Evolutionary conservation across 257 asterid genomes (phyloP), one percentile per base, ranked within the genome.

Genomic region (Misopates orontium): DNA sequence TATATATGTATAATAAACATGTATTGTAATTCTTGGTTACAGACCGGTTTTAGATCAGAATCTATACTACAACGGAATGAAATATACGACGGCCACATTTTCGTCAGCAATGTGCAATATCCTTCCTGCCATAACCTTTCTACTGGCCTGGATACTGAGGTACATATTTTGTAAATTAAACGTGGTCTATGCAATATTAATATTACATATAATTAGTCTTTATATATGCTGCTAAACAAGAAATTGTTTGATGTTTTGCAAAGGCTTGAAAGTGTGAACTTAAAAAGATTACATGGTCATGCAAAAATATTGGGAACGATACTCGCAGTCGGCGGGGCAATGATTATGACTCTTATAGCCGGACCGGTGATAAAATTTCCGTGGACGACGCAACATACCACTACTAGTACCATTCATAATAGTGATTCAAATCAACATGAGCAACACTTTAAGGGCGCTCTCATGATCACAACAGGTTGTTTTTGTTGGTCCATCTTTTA

Each of bases 31-130:
- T 5, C 4, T 41, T 10, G 36, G 32, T 25, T 17, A 41, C 83
- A 88, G 97, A 73, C 96, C 97, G 0, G 93, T 90, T 4, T 63
- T 90, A 22, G 96, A 85, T 25, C 96, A 85, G 62, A 85, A 87
- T 71, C 57, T 87, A 57, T 87, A 74, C 69, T 87, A 82, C 47
- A 73, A 66, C 14, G 96, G 92, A 18, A 76, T 90, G 95, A 75
- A 81, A 42, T 78, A 78, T 17, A 84, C 95, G 1, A 72, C 92
- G 4, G 92, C 95, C 7, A 85, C 90, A 51, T 87, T 84, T 70
- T 71, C 96, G 8, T 31, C 81, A 0, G 82, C 96, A 0, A 76
- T 90, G 90, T 71, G 86, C 70, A 90, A 90, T 49, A 64, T 85
- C 60, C 83, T 90, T 15, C 96, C 97, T 8, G 93, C 95, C 70